Evolutionary conservation across 768 basidiomycete species (phyloP).

Genomic region (Saitozyma sp.): DNA sequence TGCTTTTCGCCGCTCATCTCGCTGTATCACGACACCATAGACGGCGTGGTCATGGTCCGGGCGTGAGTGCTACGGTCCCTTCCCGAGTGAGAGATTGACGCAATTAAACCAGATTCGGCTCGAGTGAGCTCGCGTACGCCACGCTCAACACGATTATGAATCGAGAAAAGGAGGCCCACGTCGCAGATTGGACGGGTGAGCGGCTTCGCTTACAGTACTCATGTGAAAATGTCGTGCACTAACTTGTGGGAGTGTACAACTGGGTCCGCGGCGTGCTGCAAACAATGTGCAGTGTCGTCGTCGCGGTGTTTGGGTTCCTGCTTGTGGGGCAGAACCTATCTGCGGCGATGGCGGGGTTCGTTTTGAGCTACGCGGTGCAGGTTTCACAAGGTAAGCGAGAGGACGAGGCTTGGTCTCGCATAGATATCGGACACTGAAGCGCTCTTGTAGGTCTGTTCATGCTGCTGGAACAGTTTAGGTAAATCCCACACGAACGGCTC

Average conservation of each 20-base stretch:
- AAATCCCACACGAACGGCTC: no score
- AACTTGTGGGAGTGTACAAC: slow-evolving; percentile 31
- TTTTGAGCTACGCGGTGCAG: slow-evolving; percentile 39
- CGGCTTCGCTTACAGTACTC: neutral
- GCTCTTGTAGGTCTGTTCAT: slow-evolving; percentile 28
- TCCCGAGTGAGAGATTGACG: neutral
- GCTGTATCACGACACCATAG: slow-evolving; percentile 45
- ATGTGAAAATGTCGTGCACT: slow-evolving; percentile 6
- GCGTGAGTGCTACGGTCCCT: slow-evolving; percentile 23
- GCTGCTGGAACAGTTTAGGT: slow-evolving; percentile 33
- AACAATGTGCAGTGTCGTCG: slow-evolving; percentile 30
- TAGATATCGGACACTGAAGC: no score
- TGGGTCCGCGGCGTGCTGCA: slow-evolving; percentile 35
- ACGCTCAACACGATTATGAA: slow-evolving; percentile 29
- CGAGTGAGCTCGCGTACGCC: slow-evolving; percentile 19
- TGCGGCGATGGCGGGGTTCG: slow-evolving; percentile 44
- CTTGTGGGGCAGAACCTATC: slow-evolving; percentile 31
- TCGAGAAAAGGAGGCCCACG: slow-evolving; percentile 27
- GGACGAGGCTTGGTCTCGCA: no score
- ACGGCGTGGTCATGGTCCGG: slow-evolving; percentile 39
- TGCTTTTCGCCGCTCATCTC: slow-evolving; percentile 34
- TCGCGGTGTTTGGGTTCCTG: slow-evolving; percentile 38
- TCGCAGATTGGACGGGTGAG: slow-evolving; percentile 34
- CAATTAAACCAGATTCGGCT: slow-evolving; percentile 30
- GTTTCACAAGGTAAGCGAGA: slow-evolving; percentile 28